Conservation (phyloP, 257 asterid genomes). For the Schizonepeta tenuifolia region DNA sequence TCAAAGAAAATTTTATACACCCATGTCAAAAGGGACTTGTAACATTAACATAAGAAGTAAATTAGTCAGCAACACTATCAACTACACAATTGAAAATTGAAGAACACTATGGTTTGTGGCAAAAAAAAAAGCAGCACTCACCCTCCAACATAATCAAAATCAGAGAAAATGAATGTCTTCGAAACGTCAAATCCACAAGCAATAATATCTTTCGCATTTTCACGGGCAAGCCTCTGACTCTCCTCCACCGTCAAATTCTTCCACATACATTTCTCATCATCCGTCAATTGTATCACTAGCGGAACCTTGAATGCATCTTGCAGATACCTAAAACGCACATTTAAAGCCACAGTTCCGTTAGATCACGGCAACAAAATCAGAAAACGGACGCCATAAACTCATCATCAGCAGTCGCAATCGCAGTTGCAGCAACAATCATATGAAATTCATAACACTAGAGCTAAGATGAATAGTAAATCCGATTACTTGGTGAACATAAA, state of each 20-base stretch:
- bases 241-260: conserved; percentile 89
- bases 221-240: conserved; percentile 92
- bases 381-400: neutral
- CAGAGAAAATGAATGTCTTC: conserved; percentile 88
- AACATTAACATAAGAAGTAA: too few species aligned
- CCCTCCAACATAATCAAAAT: conserved; percentile 96
- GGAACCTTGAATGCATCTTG: conserved; percentile 99
- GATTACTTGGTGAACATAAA: conserved; percentile 93
- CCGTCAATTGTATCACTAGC: conserved; percentile 88
- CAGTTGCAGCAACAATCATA: neutral
- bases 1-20: neutral
- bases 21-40: too few species aligned
- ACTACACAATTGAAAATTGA: too few species aligned
- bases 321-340: conserved; percentile 69
- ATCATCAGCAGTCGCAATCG: too few species aligned
- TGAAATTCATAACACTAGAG: neutral
- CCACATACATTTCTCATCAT: conserved; percentile 99
- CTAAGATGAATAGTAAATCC: neutral
- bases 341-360: neutral
- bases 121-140: conserved; percentile 39
- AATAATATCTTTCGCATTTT: conserved; percentile 97
- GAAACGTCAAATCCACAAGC: conserved; percentile 97
- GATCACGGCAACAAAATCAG: neutral
- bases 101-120: too few species aligned
- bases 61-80: neutral